Base-by-base conservation (phyloP, 768 basidiomycete species). In the Podaxis sp. region DNA sequence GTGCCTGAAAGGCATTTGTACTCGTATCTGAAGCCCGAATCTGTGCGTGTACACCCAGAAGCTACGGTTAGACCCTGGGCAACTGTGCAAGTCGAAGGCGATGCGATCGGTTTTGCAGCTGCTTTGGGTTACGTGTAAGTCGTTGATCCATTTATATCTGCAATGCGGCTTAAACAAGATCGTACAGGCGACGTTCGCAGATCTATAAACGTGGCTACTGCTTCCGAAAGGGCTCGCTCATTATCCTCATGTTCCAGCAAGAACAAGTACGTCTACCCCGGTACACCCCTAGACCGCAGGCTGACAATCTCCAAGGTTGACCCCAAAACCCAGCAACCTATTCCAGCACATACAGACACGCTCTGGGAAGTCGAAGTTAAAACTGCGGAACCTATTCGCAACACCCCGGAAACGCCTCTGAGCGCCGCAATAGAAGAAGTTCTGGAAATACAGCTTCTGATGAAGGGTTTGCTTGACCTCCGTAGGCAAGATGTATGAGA, bases 291-390 rank as follows among this genome's bases (percentile, higher is more conserved):
- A 62, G 39, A 52, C 53, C 40, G n/a, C 39, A 67, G 42, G 46
- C 38, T 49, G 30, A 59, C 52, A 52, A 46, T 58, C 15, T n/a
- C 19, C 49, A 63, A 94, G 91, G 83, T 89, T 38, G 90, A 93
- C 68, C 82, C 84, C 0, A 89, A 84, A 73, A 92, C 90, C 4
- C 87, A 87, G 58, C 84, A 87, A 66, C 87, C 90, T 0, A 87
- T 87, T 51, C 87, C 89, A 40, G 89, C 89, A n/a, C 89, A 90
- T 60, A 75, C 86, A 7, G 90, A 91, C 67, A 90, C 91, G 0
- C 79, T 92, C 4, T 95, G 92, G 92, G 89, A 93, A 71, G 91
- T 95, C 40, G 90, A 94, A 76, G 92, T 93, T 55, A 93, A 90
- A 72, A 92, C 92, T 1, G 89, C 91, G 2, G 79, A 81, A 2